Base-by-base conservation (phyloP, 345 rosid species). In the Boechera divaricarpa region DNA sequence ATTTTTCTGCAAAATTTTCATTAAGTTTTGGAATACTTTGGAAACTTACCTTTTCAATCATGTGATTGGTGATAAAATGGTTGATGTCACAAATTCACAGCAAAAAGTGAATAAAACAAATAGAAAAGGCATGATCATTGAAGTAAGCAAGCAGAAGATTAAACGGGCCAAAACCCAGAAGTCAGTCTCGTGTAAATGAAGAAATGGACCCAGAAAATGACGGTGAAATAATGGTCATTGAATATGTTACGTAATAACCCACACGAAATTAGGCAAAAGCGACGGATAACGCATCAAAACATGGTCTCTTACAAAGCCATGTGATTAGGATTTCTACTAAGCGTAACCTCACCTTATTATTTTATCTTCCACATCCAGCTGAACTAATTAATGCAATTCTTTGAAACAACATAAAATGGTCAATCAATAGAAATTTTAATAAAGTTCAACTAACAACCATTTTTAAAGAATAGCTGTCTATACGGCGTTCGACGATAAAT, bases 121-220 rank as follows among this genome's bases (percentile, higher is more conserved):
- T 6, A 7, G 4, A 47, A 47, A 7, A 12, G 9, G 18, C 16
- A 55, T 29, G 10, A 29, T 15, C 1, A 29, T 5, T 44, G 1
- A 11, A 54, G 4, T 13, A 56, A 56, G 59, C 21, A 18, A 56
- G 6, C 1, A 12, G 56, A 16, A 38, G 28, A 16, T 8, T 13
- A 12, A 54, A 54, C 15, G 80, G 75, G 58, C 76, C 71, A 11
- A 18, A 57, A 21, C 31, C 67, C 53, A 75, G 16, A 75, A 75
- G 69, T 60, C 69, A 42, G 26, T 60, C 55, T 7, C 54, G 29
- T 59, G 49, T 31, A 32, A 48, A 15, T 15, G 18, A 77, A 58
- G 68, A 35, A 77, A 44, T 63, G 80, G 76, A 52, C 71, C 80
- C 76, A 77, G 69, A 49, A 21, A 72, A 41, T 29, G 73, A 56